These are phyloP conservation scores for Wallacemonas rigidus DNA, from an alignment of 208 protist genomes.

Conservation along the genomic window DNA sequence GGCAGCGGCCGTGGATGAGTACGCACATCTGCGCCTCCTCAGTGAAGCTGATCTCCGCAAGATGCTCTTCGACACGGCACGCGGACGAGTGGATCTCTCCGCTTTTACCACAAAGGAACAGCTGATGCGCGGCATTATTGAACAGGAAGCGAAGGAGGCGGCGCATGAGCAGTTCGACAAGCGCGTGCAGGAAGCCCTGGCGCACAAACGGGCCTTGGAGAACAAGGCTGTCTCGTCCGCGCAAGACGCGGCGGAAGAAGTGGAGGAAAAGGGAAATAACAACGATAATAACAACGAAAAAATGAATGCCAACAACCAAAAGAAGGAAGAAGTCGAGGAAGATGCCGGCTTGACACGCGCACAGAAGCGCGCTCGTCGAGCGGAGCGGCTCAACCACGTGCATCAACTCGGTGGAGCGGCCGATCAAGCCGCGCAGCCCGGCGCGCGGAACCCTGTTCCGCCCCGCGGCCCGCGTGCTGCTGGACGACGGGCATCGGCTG, in stretches of 20 bases:
- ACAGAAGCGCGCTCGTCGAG: neutral
- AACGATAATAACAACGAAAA: slow-evolving; percentile 26
- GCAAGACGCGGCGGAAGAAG: neutral
- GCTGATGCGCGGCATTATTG: slow-evolving; percentile 39
- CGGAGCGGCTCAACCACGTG: slow-evolving; percentile 4
- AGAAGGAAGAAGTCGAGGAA: neutral
- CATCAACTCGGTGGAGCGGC: neutral
- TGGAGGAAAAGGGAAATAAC: neutral
- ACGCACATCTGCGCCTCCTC: slow-evolving; percentile 55
- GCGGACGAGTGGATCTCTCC: slow-evolving; percentile 22
- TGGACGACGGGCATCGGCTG: neutral
- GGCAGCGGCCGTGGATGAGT: slow-evolving; percentile 23
- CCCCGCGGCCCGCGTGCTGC: neutral
- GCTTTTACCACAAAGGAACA: slow-evolving; percentile 30
- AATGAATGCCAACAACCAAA: slow-evolving; percentile 10
- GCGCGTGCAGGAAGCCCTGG: slow-evolving; percentile 26
- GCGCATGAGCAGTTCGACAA: slow-evolving; percentile 26
- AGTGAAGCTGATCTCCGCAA: slow-evolving; percentile 46
- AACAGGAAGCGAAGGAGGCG: slow-evolving; percentile 46
- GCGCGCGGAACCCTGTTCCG: neutral
- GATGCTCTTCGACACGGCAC: slow-evolving; percentile 56
- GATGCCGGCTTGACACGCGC: neutral
- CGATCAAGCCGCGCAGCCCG: neutral
- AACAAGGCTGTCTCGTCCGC: neutral
- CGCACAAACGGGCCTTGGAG: slow-evolving; percentile 22